Evolutionary conservation across 2,329 filamentous ascomycete genomes (phyloP), one percentile per base, ranked within the genome.

Genomic region (Blastomyces gilchristii): DNA sequence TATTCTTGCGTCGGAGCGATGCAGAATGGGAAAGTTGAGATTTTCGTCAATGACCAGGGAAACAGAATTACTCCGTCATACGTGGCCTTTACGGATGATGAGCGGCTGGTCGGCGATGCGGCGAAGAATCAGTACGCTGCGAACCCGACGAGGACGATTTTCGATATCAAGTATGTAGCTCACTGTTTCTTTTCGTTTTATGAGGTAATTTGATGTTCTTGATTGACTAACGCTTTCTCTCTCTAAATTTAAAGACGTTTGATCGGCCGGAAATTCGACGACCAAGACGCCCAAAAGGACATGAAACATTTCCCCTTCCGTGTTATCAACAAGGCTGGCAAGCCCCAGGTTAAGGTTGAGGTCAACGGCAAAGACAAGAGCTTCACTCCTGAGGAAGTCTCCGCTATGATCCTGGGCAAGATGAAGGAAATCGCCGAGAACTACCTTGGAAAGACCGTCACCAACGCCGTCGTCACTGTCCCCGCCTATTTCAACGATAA

Each of bases 281-380:
- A 94, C 76, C 89, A 88, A 81, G 90, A 95, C 68, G 87, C 97
- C 69, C 92, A 97, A 82, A 84, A 82, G 75, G 94, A 99, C 75
- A 85, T 94, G 75, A 97, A 99, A 89, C 90, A 97, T 83, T 97
- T 96, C 85, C 93, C 94, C 73, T 99, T 93, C 88, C 91, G 90
- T 81, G 89, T 99, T 66, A 75, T 91, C 74, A 84, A 89, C 83
- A 92, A 94, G 83, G 86, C 89, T 78, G 91, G 87, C 76, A 96
- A 97, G 83, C 94, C 94, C 68, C 80, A 87, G 69, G 87, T 99
- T 74, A 83, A 88, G 69, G 84, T 87, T 67, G 83, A 86, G 58
- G 84, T 87, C 63, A 73, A 79, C 76, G 79, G 82, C 69, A 72
- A 77, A 67, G 77, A 83, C 68, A 86, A 84, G 78, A 82, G 78